Evolutionary conservation across 768 basidiomycete species (phyloP).

Genomic region (Fibroporia radiculosa): DNA sequence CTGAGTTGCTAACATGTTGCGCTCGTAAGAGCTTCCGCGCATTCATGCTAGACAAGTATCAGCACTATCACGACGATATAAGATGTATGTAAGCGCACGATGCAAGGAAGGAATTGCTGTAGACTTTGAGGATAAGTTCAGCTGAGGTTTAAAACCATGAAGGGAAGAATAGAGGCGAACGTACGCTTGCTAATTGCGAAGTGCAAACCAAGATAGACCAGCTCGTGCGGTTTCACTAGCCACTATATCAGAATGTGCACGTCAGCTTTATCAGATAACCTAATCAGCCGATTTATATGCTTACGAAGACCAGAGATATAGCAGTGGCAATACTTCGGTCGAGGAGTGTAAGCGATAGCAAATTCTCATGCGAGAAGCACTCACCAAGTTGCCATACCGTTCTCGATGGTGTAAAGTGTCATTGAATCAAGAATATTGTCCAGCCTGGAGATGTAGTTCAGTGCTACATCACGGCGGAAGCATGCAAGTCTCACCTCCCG

Average conservation of each 20-base stretch:
- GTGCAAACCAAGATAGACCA: conserved; percentile 22
- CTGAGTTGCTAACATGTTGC: conserved; percentile 10
- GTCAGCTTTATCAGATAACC: no score
- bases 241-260: conserved; percentile 20
- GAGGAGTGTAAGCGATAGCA: no score
- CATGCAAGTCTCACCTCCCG: conserved; percentile 12
- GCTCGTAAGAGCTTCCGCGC: conserved; percentile 15
- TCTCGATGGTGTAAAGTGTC: conserved; percentile 22
- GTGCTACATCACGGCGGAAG: not conserved
- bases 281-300: no score
- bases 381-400: conserved; percentile 21
- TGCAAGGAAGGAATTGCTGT: conserved; percentile 22
- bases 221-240: conserved; percentile 19
- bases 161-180: conserved; percentile 6
- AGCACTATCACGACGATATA: no score
- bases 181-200: conserved; percentile 23
- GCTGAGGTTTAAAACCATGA: conserved; percentile 1
- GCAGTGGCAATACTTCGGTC: conserved; percentile 14
- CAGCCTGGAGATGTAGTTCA: conserved; percentile 11
- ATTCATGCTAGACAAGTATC: conserved; percentile 16
- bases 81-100: conserved; percentile 12
- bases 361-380: no score
- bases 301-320: conserved; percentile 19
- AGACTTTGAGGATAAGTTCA: no score
- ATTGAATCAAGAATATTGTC: conserved; percentile 20